Evolutionary conservation across 805 yeast genomes (phyloP).

Genomic region (Starmera dryadoides): DNA sequence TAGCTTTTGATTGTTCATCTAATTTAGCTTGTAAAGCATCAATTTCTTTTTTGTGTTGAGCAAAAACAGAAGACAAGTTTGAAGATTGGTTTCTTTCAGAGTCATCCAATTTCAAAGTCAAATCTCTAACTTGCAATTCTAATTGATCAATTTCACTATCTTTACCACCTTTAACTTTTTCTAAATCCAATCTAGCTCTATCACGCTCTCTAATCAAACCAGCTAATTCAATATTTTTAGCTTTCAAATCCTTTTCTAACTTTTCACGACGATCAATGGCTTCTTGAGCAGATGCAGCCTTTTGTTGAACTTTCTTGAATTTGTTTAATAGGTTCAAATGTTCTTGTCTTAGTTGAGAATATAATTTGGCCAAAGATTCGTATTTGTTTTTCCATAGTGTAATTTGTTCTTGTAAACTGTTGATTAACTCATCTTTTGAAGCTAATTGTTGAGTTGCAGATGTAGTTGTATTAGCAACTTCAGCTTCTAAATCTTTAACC

Average conservation of each 20-base stretch:
- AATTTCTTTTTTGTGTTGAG: slow-evolving; percentile 58
- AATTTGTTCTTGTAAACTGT: slow-evolving; percentile 65
- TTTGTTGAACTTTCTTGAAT: slow-evolving; percentile 76
- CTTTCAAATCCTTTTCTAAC: slow-evolving; percentile 73
- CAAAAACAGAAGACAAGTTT: slow-evolving; percentile 50
- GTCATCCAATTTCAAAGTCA: slow-evolving; percentile 50
- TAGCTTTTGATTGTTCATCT: slow-evolving; percentile 16
- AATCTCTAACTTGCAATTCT: slow-evolving; percentile 55
- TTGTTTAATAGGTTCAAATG: slow-evolving; percentile 73
- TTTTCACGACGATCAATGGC: slow-evolving; percentile 78
- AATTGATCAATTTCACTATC: slow-evolving; percentile 59
- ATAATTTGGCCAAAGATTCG: slow-evolving; percentile 81
- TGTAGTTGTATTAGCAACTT: slow-evolving; percentile 50
- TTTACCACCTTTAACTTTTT: slow-evolving; percentile 56
- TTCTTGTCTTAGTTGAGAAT: slow-evolving; percentile 87
- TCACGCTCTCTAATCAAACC: slow-evolving; percentile 87
- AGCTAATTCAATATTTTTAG: slow-evolving; percentile 82
- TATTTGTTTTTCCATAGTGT: slow-evolving; percentile 78
- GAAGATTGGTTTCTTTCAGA: slow-evolving; percentile 57
- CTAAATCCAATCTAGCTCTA: slow-evolving; percentile 77
- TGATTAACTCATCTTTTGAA: slow-evolving; percentile 68
- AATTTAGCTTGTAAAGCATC: slow-evolving; percentile 37
- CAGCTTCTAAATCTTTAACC: slow-evolving; percentile 75
- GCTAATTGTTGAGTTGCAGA: slow-evolving; percentile 68
- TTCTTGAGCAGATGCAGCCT: slow-evolving; percentile 86